Evolutionary conservation across 345 rosid species (phyloP).

Genomic region (Aethionema arabicum): DNA sequence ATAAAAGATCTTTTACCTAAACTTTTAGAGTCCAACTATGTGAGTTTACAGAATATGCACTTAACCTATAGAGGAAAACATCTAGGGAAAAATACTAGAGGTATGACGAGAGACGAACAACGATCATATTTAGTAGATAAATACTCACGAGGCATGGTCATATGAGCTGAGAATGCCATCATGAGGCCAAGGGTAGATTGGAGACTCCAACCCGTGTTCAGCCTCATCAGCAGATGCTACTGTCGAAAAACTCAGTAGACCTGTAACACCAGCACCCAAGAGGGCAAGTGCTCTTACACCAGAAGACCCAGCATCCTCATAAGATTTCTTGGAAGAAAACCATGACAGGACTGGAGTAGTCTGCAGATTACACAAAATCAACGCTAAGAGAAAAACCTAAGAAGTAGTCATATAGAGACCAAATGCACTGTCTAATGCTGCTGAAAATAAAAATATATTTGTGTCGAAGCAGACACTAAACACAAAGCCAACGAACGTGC

Average conservation of each 20-base stretch:
- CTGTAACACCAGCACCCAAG: slow-evolving; percentile 89
- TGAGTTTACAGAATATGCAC: background rate
- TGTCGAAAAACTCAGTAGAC: slow-evolving; percentile 71
- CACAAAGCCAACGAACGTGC: background rate
- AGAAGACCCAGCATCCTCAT: slow-evolving; percentile 57
- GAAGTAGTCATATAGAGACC: background rate
- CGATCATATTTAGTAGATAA: background rate
- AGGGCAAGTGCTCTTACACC: slow-evolving; percentile 63
- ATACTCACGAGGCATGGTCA: slow-evolving; percentile 97
- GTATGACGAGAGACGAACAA: background rate
- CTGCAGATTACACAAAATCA: slow-evolving; percentile 43
- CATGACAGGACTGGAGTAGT: slow-evolving; percentile 52
- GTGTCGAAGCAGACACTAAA: slow-evolving; percentile 5
- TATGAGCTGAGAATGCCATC: slow-evolving; percentile 94
- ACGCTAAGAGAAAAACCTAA: slow-evolving; percentile 2
- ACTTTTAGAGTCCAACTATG: slow-evolving; percentile 1
- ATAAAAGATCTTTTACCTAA: background rate
- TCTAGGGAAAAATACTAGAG: background rate
- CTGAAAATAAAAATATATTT: background rate
- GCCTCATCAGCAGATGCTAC: slow-evolving; percentile 97
- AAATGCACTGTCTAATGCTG: background rate
- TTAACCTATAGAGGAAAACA: background rate
- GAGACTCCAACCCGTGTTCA: slow-evolving; percentile 82
- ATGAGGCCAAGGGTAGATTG: slow-evolving; percentile 99
- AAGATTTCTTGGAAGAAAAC: slow-evolving; percentile 65